phyloP scores from a whole-genome alignment of 2,329 filamentous ascomycete species.

The Sporothrix brasiliensis region DNA sequence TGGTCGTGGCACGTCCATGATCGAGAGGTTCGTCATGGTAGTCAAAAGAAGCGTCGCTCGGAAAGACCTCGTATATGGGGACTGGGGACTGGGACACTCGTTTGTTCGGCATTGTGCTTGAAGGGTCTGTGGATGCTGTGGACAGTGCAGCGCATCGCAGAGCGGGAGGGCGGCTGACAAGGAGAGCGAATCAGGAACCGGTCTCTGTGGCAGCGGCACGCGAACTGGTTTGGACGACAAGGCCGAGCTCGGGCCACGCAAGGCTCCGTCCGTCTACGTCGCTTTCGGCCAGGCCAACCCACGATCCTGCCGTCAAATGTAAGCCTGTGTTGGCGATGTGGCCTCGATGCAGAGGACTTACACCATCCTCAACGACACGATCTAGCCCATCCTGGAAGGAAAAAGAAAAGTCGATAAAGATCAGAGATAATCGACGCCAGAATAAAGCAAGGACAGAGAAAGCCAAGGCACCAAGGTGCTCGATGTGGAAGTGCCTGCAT shows the following conservation, averaged over 20 bases:
- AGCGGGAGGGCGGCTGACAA: too few relatives aligned
- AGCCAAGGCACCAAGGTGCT: background rate
- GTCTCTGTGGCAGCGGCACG: too few relatives aligned
- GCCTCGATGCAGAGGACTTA: slow-evolving; percentile 3
- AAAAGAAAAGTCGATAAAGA: background rate
- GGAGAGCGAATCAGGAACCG: too few relatives aligned
- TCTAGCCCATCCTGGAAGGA: background rate
- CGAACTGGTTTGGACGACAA: too few relatives aligned
- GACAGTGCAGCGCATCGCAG: too few relatives aligned
- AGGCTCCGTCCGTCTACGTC: background rate
- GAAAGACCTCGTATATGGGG: too few relatives aligned
- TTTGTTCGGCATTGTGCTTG: background rate
- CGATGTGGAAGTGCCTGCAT: slow-evolving; percentile 27
- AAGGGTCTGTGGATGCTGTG: background rate
- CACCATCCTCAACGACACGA: background rate
- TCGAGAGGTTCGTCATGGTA: too few relatives aligned
- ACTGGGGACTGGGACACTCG: too few relatives aligned
- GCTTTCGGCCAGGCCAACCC: background rate
- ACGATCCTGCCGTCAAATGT: slow-evolving; percentile 8
- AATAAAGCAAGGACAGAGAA: background rate
- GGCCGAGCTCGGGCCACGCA: too few relatives aligned
- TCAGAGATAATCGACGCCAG: background rate
- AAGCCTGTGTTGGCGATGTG: slow-evolving; percentile 13
- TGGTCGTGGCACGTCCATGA: too few relatives aligned
- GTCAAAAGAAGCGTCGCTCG: too few relatives aligned